Evolutionary conservation across 106 monocot species (phyloP), one percentile per base, ranked within the genome.

Genomic region (Acanthochlamys bracteata): DNA sequence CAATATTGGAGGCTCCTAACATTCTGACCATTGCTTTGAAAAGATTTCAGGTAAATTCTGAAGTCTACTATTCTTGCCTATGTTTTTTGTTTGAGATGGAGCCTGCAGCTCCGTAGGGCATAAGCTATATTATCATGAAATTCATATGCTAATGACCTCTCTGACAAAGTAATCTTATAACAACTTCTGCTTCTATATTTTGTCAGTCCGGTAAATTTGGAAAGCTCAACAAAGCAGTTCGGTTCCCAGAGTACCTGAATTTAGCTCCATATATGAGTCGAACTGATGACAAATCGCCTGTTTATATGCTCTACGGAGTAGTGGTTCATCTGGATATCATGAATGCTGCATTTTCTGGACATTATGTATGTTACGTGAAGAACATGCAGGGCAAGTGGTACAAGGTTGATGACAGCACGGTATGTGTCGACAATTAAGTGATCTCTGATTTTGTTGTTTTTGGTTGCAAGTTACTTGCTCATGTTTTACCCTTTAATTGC

Each of bases 291-390:
- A 84, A 71, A 24, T 80, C 74, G 14, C 84, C 90, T 20, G 81
- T 85, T 25, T 91, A 98, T 57, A 58, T 70, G 24, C 83, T 98
- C 20, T 98, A 98, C 71, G 96, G 85, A 11, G 96, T 98, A 22
- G 88, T 98, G 20, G 91, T 91, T 16, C 96, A 91, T 81, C 66
- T 75, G 17, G 88, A 83, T 67, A 47, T 83, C 49, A 83, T 81
- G 78, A 91, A 98, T 85, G 85, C 84, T 63, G 72, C 90, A 33
- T 96, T 88, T 57, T 98, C 96, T 56, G 91, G 91, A 10, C 96
- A 98, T 56, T 98, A 98, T 65, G 69, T 98, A 7, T 85, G 91
- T 52, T 98, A 88, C 70, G 85, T 98, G 59, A 91, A 85, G 67
- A 81, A 68, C 47, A 66, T 74, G 9, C 71, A 59, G 8, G 78